Base-by-base conservation (phyloP, 345 rosid species). In the Melastoma malabathricum region DNA sequence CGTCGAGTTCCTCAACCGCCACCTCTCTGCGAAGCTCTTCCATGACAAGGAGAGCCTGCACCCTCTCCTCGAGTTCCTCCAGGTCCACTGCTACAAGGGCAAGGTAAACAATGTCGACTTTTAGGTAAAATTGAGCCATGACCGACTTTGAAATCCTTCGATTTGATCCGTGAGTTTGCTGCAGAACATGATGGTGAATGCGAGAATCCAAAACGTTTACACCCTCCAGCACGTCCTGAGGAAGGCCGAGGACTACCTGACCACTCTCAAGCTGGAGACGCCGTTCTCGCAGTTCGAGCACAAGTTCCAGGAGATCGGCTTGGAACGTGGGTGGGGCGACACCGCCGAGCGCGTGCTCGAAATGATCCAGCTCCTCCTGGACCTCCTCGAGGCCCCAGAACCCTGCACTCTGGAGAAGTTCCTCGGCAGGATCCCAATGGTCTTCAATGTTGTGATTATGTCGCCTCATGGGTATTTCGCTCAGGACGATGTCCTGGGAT, bases 401-500 rank as follows among this genome's bases (percentile, higher is more conserved):
- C 84, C 84, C 14, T 65, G 75, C 18, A 69, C 74, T 44, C 48
- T 81, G 68, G 84, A 78, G 70, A 71, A 77, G 18, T 78, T 78
- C 60, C 82, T 78, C 2, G 82, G 84, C 50, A 75, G 78, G 67
- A 69, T 81, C 44, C 80, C 82, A 52, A 78, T 77, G 88, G 82
- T 69, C 43, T 75, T 75, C 71, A 73, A 75, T 64, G 82, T 78
- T n/a, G 77, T 74, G 44, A 70, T 78, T 48, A 48, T 75, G 59
- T 81, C 80, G 49, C 82, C 80, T 16, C 84, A 70, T 62, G 84
- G 80, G 22, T 81, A 73, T 68, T 75, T 78, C 61, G 88, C 80
- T 14, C 80, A 81, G 71, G 84, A 78, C 31, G 71, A 75, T 67
- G 82, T 81, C 55, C 61, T 81, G 49, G 82, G 84, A 66, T 70